phyloP scores from a whole-genome alignment of 176 grass and related monocot species.

The Typha latifolia region DNA sequence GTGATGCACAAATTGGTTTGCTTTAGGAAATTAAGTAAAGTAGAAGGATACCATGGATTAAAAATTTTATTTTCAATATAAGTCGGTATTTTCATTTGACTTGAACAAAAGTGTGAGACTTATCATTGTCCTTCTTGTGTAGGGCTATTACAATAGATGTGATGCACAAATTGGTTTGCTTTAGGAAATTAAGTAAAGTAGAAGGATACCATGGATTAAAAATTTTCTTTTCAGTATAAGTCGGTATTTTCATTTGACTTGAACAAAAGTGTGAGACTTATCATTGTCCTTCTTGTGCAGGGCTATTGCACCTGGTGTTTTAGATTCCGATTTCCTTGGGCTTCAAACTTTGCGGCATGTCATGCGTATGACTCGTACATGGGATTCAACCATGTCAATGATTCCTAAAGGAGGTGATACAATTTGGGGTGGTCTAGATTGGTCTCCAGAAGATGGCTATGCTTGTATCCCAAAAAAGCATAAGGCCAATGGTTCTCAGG shows the following conservation, averaged over 20 bases:
- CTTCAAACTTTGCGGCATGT: conserved; percentile 89
- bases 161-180: too few relatives aligned
- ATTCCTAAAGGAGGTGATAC: conserved; percentile 96
- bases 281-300: conserved; percentile 24
- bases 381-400: conserved; percentile 99
- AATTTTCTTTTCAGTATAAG: background rate
- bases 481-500: conserved; percentile 42
- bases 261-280: background rate
- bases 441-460: conserved; percentile 67
- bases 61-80: background rate
- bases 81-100: background rate
- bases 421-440: conserved; percentile 88
- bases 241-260: background rate
- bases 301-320: conserved; percentile 81
- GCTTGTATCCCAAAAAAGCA: conserved; percentile 62
- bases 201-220: too few relatives aligned
- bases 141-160: too few relatives aligned
- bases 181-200: too few relatives aligned
- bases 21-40: too few relatives aligned
- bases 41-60: too few relatives aligned
- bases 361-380: conserved; percentile 97
- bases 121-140: too few relatives aligned
- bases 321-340: conserved; percentile 86
- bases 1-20: too few relatives aligned
- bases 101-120: too few relatives aligned